A percentile compares a stretch with the other conserved stretches of the same genome.
Conservation (phyloP, 495 filamentous ascomycete species). For the Geopyxis carbonaria region DNA sequence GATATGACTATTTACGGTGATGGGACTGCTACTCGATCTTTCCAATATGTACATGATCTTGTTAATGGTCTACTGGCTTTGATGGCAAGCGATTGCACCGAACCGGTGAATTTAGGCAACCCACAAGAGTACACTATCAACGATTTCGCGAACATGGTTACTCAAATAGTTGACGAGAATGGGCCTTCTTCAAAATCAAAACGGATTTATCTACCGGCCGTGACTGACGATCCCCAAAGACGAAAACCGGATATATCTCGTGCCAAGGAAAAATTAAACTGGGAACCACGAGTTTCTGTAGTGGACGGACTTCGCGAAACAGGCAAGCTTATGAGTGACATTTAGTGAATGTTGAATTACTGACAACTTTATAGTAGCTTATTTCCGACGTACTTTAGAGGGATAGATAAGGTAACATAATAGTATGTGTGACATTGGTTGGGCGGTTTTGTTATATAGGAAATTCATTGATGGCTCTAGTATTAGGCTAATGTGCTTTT, state of each 20-base stretch:
- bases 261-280: slow-evolving; percentile 19
- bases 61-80: slow-evolving; percentile 19
- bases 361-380: no score
- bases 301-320: slow-evolving; percentile 21
- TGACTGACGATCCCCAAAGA: slow-evolving; percentile 21
- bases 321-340: slow-evolving; percentile 2
- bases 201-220: slow-evolving; percentile 14
- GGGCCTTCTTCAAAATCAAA: slow-evolving; percentile 5
- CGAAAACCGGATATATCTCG: slow-evolving; percentile 22
- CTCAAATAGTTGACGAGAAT: slow-evolving; percentile 13
- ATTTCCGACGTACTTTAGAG: no score
- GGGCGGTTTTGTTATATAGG: no score
- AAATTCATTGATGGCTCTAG: no score
- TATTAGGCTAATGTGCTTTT: no score
- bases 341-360: no score
- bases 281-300: slow-evolving; percentile 16
- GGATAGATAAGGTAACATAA: no score
- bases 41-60: slow-evolving; percentile 23
- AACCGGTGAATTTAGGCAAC: slow-evolving; percentile 25
- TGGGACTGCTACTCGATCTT: slow-evolving; percentile 21
- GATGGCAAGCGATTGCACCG: slow-evolving; percentile 21
- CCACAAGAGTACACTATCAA: slow-evolving; percentile 23
- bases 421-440: no score
- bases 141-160: slow-evolving; percentile 19
- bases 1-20: slow-evolving; percentile 22